Evolutionary conservation across 2,329 filamentous ascomycete species (phyloP).

Genomic region (Septoria linicola): DNA sequence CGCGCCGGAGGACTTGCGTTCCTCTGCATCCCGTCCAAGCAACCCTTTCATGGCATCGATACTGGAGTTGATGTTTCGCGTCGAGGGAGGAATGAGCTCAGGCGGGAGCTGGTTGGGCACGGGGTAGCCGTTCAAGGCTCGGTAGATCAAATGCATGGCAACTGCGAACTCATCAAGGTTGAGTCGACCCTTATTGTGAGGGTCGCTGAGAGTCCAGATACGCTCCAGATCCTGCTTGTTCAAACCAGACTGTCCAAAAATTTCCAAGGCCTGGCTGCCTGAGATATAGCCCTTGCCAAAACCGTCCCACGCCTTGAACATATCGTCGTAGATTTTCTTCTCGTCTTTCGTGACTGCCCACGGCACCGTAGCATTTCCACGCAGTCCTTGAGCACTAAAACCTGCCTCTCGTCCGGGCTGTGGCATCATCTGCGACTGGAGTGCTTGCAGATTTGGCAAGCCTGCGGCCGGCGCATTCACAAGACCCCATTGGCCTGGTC

Average conservation of each 20-base stretch:
- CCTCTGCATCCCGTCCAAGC: slow-evolving; percentile 84
- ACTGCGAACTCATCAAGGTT: slow-evolving; percentile 98
- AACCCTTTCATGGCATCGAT: slow-evolving; percentile 91
- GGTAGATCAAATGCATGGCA: slow-evolving; percentile 98
- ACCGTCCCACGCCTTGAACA: slow-evolving; percentile 96
- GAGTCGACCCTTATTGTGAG: slow-evolving; percentile 88
- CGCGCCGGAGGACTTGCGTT: slow-evolving; percentile 83
- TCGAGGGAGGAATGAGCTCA: slow-evolving; percentile 91
- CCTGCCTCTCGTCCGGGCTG: slow-evolving; percentile 86
- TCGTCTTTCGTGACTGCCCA: slow-evolving; percentile 99
- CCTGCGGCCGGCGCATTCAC: slow-evolving; percentile 90
- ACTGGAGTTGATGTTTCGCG: slow-evolving; percentile 86
- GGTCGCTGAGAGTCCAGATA: slow-evolving; percentile 92
- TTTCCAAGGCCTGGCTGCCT: slow-evolving; percentile 91
- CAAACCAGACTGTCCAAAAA: slow-evolving; percentile 92
- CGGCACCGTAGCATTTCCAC: slow-evolving; percentile 91
- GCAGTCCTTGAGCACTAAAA: slow-evolving; percentile 81
- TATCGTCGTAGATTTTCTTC: slow-evolving; percentile 91
- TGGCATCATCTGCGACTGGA: slow-evolving; percentile 96
- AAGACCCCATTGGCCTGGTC: slow-evolving; percentile 95
- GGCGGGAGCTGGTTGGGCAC: slow-evolving; percentile 83
- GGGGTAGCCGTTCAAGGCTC: slow-evolving; percentile 93
- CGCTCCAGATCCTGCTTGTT: slow-evolving; percentile 86
- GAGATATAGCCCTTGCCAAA: slow-evolving; percentile 88
- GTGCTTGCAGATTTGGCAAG: slow-evolving; percentile 86